phyloP scores from a whole-genome alignment of 495 filamentous ascomycete species.

The Penicillium malachiteum region DNA sequence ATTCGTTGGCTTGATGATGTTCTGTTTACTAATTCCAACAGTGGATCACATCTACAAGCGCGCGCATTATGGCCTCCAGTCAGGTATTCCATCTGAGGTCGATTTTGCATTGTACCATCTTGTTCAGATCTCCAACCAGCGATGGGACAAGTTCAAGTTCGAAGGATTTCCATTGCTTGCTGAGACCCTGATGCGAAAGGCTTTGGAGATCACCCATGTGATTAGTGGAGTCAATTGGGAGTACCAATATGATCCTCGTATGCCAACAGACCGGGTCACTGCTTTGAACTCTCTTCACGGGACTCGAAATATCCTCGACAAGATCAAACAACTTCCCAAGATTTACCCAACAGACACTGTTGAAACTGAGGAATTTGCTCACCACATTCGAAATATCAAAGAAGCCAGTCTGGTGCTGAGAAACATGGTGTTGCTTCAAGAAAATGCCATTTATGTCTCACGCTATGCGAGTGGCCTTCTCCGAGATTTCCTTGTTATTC shows the following conservation, averaged over 20 bases:
- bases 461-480: constrained; percentile 63
- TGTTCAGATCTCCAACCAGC: constrained; percentile 91
- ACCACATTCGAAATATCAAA: constrained; percentile 70
- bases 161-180: constrained; percentile 87
- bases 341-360: constrained; percentile 66
- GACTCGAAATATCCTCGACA: constrained; percentile 70
- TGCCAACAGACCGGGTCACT: constrained; percentile 59
- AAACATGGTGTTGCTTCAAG: constrained; percentile 87
- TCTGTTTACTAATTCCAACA: constrained; percentile 6
- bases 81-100: constrained; percentile 75
- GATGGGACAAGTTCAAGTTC: constrained; percentile 93
- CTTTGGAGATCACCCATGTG: constrained; percentile 67
- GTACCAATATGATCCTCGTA: constrained; percentile 62
- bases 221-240: constrained; percentile 84
- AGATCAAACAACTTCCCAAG: constrained; percentile 57
- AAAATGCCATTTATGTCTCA: constrained; percentile 83
- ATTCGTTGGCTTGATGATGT: too few relatives aligned
- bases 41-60: constrained; percentile 77
- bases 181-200: constrained; percentile 82
- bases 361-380: constrained; percentile 68
- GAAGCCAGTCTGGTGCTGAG: constrained; percentile 86
- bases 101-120: constrained; percentile 88
- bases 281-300: constrained; percentile 65
- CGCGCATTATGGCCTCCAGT: constrained; percentile 75
- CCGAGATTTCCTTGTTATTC: constrained; percentile 77